Base-by-base conservation (phyloP, 2,329 filamentous ascomycete species). In the Hymenoscyphus fraxineus region DNA sequence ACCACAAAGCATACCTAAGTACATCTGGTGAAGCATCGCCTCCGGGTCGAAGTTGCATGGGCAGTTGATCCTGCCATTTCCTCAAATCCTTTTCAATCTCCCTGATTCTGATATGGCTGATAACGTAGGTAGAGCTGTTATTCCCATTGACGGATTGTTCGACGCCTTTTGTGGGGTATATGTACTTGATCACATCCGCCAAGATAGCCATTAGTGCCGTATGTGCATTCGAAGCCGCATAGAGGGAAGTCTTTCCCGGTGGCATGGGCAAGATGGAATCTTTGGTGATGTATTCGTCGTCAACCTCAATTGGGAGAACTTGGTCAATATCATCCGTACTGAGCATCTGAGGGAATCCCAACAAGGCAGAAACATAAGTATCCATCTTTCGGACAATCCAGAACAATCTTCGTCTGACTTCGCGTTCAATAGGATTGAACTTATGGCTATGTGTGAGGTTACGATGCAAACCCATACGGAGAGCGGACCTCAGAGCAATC, bases 381-480 rank as follows among this genome's bases (percentile, higher is more conserved):
- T 90, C 88, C 82, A 90, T 86, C 72, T 89, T 88, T 40, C 87
- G 83, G 67, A 89, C 83, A 40, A 88, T 83, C 74, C 88, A 89
- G 69, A 90, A 90, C 35, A 88, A 82, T 31, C 88, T 82, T 61
- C 86, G 82, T 67, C 88, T 82, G 22, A 83, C 81, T 76, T 90
- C 86, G 61, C 84, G 80, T 71, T 90, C 87, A 63, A 90, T 83
- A 2, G 85, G 81, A 59, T 84, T 82, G 62, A 89, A 82, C 63
- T 83, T 82, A 22, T 51, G 19, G 44, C 12, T 51, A 63, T 85
- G 82, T 58, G 87, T 80, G 6, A 94, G 78, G 65, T 90, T 85
- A 61, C 91, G 88, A 75, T 95, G 91, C 32, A 94, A 80, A 7
- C 91, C 91, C 78, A 94, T 88, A 35, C 90, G 85, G 40, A 94